phyloP scores from a whole-genome alignment of 768 basidiomycete species.

The Hydnomerulius pinastri region DNA sequence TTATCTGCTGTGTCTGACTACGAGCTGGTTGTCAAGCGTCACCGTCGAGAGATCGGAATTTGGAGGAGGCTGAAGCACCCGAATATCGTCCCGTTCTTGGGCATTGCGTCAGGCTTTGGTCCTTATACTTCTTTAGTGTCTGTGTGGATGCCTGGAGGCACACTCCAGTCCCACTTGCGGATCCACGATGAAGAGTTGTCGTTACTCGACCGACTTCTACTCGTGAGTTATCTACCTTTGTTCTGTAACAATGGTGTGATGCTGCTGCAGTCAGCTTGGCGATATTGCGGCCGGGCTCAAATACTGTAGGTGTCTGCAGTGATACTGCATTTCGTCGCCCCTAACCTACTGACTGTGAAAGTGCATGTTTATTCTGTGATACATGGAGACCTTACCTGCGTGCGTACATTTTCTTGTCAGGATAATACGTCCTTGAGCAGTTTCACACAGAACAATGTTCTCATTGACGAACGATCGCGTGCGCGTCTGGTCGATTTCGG shows the following conservation, averaged over 20 bases:
- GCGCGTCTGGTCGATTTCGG: constrained; percentile 48
- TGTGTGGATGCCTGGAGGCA: constrained; percentile 31
- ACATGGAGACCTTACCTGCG: constrained; percentile 20
- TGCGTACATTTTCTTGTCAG: neutral
- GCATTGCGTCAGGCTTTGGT: constrained; percentile 28
- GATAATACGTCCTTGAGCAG: neutral
- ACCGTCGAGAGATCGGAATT: constrained; percentile 30
- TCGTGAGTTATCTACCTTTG: constrained; percentile 15
- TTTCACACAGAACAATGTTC: constrained; percentile 16
- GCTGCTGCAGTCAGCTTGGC: constrained; percentile 14
- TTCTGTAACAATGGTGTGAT: constrained; percentile 23
- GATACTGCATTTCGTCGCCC: neutral
- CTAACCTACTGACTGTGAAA: neutral
- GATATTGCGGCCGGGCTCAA: constrained; percentile 17
- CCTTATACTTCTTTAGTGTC: constrained; percentile 29
- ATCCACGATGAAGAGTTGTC: neutral
- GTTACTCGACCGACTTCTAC: constrained; percentile 2
- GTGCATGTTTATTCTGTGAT: constrained; percentile 16
- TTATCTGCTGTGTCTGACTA: too few relatives aligned
- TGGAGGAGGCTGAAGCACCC: constrained; percentile 27
- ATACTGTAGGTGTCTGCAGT: constrained; percentile 10
- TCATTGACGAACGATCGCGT: constrained; percentile 20
- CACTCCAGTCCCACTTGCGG: constrained; percentile 19
- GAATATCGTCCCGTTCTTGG: constrained; percentile 31
- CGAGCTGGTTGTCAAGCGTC: constrained; percentile 16